phyloP scores from a whole-genome alignment of 352 stramenopile genomes.

The Phytophthora megakarya region DNA sequence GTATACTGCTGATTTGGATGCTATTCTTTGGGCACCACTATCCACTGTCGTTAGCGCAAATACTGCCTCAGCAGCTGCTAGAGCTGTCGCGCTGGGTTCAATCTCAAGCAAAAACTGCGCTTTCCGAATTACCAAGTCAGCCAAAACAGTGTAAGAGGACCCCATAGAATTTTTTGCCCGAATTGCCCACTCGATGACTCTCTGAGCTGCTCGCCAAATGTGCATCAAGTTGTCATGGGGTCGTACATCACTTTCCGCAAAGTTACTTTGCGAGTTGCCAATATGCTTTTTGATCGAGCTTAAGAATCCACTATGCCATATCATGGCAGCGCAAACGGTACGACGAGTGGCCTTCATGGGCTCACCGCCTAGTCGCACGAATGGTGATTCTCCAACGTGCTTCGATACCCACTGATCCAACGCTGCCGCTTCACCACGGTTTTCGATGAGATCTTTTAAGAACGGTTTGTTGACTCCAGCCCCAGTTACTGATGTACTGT shows the following conservation, averaged over 20 bases:
- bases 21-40: slow-evolving; percentile 38
- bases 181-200: slow-evolving; percentile 90
- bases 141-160: slow-evolving; percentile 81
- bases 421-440: slow-evolving; percentile 50
- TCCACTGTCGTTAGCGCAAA: slow-evolving; percentile 55
- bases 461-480: slow-evolving; percentile 44
- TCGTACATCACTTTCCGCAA: slow-evolving; percentile 66
- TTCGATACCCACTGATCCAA: slow-evolving; percentile 83
- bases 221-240: slow-evolving; percentile 90
- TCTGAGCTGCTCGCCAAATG: slow-evolving; percentile 88
- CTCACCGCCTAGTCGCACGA: slow-evolving; percentile 76
- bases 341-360: slow-evolving; percentile 88
- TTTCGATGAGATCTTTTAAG: slow-evolving; percentile 75
- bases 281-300: slow-evolving; percentile 61
- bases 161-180: slow-evolving; percentile 89
- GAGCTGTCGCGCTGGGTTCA: slow-evolving; percentile 71
- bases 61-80: slow-evolving; percentile 72
- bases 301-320: slow-evolving; percentile 87
- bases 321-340: slow-evolving; percentile 86
- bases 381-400: slow-evolving; percentile 85
- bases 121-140: slow-evolving; percentile 81
- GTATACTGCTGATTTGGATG: slow-evolving; percentile 63
- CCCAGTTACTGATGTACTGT: slow-evolving; percentile 17
- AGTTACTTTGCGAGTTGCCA: slow-evolving; percentile 49
- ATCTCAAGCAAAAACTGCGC: slow-evolving; percentile 86